These are phyloP conservation scores for Clitopilus hobsonii DNA, from an alignment of 768 basidiomycete species.

Conservation along the genomic window DNA sequence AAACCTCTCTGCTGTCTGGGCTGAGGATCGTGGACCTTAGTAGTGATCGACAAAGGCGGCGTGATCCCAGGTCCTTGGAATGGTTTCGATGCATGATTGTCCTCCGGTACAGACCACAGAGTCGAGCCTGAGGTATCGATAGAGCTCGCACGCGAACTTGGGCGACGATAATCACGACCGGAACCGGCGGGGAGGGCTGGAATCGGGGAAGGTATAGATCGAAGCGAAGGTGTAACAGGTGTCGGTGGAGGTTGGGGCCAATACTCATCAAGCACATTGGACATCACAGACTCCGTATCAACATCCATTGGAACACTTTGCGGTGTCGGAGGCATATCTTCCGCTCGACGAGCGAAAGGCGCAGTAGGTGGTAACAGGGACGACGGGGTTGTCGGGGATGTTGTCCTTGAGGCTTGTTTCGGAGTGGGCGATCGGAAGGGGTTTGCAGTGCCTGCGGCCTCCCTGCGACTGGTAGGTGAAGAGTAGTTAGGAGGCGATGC, in stretches of 20 bases:
- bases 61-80: constrained; percentile 26
- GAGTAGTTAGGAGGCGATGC: constrained; percentile 3
- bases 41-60: constrained; percentile 13
- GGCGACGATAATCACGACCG: constrained; percentile 3
- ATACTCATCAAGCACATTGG: constrained; percentile 30
- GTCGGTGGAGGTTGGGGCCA: constrained; percentile 35
- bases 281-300: constrained; percentile 29
- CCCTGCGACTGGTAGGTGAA: constrained; percentile 8
- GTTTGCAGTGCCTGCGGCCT: background rate
- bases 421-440: background rate
- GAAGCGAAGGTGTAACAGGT: constrained; percentile 1
- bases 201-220: background rate
- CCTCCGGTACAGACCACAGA: constrained; percentile 6
- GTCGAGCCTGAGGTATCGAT: constrained; percentile 13
- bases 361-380: constrained; percentile 8
- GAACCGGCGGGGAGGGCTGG: constrained; percentile 4
- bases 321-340: constrained; percentile 12
- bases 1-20: constrained; percentile 22
- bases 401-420: background rate
- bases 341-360: constrained; percentile 3
- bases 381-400: background rate
- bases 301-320: constrained; percentile 18
- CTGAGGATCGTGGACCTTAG: constrained; percentile 13
- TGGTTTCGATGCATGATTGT: constrained; percentile 14
- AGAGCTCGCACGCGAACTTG: constrained; percentile 13